A percentile compares a stretch with the other conserved stretches of the same genome.
These are phyloP conservation scores for Colletotrichum graminicola DNA, from an alignment of 2,329 filamentous ascomycete species.

Conservation along the genomic window DNA sequence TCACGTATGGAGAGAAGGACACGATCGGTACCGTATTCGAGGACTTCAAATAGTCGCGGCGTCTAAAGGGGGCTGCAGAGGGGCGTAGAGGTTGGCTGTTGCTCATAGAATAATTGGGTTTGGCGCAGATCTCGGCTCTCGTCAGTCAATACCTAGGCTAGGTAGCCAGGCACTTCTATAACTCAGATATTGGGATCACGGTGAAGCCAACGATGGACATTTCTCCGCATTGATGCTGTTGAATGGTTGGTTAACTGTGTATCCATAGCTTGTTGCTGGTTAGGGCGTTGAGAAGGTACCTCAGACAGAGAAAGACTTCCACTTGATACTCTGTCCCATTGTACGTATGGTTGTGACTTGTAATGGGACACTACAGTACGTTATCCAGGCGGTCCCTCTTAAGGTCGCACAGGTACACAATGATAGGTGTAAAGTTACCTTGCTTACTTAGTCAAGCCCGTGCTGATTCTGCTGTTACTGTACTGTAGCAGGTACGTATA, in stretches of 20 bases:
- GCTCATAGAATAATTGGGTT: neutral
- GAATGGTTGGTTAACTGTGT: neutral
- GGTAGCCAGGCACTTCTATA: no score
- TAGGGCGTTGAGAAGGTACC: neutral
- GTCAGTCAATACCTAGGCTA: neutral
- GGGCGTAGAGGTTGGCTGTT: neutral
- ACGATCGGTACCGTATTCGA: neutral
- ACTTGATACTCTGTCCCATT: neutral
- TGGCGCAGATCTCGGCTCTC: neutral
- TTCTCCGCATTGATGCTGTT: neutral
- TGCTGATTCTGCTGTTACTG: neutral
- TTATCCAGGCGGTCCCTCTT: no score
- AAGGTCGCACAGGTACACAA: no score
- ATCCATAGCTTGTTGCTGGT: no score
- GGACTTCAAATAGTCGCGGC: neutral
- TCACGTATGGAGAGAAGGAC: slow-evolving; percentile 46
- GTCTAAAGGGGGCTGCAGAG: neutral
- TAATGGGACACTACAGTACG: neutral
- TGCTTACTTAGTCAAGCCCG: no score
- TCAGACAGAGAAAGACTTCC: neutral
- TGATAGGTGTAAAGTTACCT: no score
- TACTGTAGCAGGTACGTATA: neutral
- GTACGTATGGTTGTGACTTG: neutral
- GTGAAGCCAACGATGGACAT: neutral
- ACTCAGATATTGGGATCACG: neutral